phyloP scores from a whole-genome alignment of 768 basidiomycete species.

The Daedalea quercina region DNA sequence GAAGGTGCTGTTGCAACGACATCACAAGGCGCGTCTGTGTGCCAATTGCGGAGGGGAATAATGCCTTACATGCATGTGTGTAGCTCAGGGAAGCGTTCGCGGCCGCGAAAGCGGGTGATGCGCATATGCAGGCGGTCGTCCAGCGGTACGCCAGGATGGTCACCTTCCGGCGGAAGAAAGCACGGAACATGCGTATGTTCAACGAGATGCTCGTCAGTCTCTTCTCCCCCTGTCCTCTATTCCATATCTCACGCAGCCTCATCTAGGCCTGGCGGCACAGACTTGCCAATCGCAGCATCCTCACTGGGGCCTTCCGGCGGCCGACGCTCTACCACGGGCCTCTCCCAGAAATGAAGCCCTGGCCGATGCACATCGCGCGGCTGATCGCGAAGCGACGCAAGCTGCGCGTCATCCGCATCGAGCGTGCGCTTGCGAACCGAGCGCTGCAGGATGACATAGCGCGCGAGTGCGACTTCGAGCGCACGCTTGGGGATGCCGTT shows the following conservation, averaged over 20 bases:
- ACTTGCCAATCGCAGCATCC: constrained; percentile 52
- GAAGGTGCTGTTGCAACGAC: constrained; percentile 37
- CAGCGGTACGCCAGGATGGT: constrained; percentile 56
- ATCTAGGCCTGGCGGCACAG: constrained; percentile 48
- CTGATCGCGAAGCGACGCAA: constrained; percentile 54
- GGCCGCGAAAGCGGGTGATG: constrained; percentile 48
- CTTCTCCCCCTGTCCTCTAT: neutral
- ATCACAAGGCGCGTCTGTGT: constrained; percentile 44
- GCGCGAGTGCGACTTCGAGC: constrained; percentile 35
- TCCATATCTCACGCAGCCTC: neutral
- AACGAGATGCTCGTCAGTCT: constrained; percentile 46
- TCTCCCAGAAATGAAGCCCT: constrained; percentile 74
- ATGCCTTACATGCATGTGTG: neutral
- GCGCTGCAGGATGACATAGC: constrained; percentile 22
- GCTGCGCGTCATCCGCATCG: constrained; percentile 40
- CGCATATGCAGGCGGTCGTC: constrained; percentile 37
- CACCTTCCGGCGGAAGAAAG: constrained; percentile 40
- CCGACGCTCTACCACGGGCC: constrained; percentile 60
- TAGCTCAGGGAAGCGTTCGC: constrained; percentile 59
- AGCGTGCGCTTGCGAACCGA: constrained; percentile 8
- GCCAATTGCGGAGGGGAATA: neutral
- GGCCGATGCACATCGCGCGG: constrained; percentile 62
- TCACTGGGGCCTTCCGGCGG: constrained; percentile 68
- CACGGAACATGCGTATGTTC: constrained; percentile 38
- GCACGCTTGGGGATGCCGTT: constrained; percentile 9